Percentiles rank a stretch among this genome's conserved stretches.
These are phyloP conservation scores for Globisporangium middletonii DNA, from an alignment of 352 stramenopile species.

Conservation along the genomic window DNA sequence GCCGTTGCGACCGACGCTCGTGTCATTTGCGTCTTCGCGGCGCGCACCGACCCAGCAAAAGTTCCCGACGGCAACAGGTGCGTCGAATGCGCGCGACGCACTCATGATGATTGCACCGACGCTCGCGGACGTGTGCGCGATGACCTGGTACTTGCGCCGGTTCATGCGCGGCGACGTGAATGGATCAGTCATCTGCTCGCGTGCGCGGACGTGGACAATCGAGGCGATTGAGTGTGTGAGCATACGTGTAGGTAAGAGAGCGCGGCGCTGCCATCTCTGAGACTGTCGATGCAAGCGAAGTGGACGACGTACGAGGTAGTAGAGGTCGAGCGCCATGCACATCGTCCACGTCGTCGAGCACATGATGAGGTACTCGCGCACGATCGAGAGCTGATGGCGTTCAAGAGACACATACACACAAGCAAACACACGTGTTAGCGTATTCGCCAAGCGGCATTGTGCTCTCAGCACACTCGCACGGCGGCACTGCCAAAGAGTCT, in stretches of 20 bases:
- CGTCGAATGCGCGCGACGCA: slow-evolving; percentile 44
- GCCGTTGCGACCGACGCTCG: slow-evolving; percentile 22
- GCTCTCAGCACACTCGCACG: no score
- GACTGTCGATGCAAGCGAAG: no score
- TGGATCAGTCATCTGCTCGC: slow-evolving; percentile 71
- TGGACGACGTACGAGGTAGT: slow-evolving; percentile 54
- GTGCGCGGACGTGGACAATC: no score
- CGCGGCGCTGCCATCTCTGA: no score
- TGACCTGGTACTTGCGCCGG: slow-evolving; percentile 55
- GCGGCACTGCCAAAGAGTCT: no score
- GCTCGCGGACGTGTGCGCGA: slow-evolving; percentile 34
- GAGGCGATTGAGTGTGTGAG: no score
- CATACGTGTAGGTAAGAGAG: no score
- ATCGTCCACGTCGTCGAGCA: slow-evolving; percentile 62
- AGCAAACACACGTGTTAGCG: neutral
- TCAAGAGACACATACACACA: neutral
- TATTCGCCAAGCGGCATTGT: no score
- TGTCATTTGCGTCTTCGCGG: slow-evolving; percentile 27
- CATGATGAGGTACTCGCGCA: slow-evolving; percentile 74
- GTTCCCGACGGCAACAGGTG: slow-evolving; percentile 49
- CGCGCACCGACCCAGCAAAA: slow-evolving; percentile 72
- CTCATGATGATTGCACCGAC: slow-evolving; percentile 40
- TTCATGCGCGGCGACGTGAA: slow-evolving; percentile 75
- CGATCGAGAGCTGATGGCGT: slow-evolving; percentile 43
- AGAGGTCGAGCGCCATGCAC: slow-evolving; percentile 68